Conservation (phyloP, 2,329 filamentous ascomycete species). For the Colletotrichum horii region DNA sequence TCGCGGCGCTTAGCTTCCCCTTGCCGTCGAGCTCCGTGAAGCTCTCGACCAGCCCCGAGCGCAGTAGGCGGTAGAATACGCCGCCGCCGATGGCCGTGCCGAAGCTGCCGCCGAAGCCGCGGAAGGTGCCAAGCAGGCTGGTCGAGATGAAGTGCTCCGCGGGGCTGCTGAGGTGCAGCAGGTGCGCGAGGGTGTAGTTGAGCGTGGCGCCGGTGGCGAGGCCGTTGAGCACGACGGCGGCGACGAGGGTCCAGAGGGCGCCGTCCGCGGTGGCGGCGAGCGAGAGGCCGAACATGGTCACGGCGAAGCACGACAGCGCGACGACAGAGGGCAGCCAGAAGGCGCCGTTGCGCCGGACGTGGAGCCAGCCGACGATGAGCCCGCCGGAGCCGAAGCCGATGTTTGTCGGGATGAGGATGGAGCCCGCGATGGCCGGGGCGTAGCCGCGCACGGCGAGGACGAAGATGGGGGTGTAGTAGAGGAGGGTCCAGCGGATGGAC, state of each 20-base stretch:
- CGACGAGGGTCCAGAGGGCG: slow-evolving; percentile 58
- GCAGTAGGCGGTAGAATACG: slow-evolving; percentile 69
- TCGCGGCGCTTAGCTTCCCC: slow-evolving; percentile 32
- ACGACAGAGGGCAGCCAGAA: slow-evolving; percentile 73
- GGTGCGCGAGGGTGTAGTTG: slow-evolving; percentile 83
- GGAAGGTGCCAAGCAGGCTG: slow-evolving; percentile 78
- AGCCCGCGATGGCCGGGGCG: slow-evolving; percentile 72
- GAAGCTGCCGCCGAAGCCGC: slow-evolving; percentile 82
- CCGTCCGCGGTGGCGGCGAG: slow-evolving; percentile 57
- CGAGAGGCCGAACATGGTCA: slow-evolving; percentile 63
- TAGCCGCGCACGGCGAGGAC: slow-evolving; percentile 77
- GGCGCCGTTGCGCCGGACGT: slow-evolving; percentile 74
- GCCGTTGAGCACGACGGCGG: slow-evolving; percentile 72
- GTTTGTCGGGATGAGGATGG: slow-evolving; percentile 83
- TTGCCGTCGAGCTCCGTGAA: slow-evolving; percentile 56
- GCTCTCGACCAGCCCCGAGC: slow-evolving; percentile 56
- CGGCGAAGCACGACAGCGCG: slow-evolving; percentile 65
- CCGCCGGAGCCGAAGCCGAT: slow-evolving; percentile 78
- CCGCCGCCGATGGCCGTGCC: slow-evolving; percentile 82
- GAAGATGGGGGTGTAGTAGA: slow-evolving; percentile 84
- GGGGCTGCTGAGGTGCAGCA: slow-evolving; percentile 73
- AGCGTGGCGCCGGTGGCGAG: slow-evolving; percentile 73
- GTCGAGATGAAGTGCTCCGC: slow-evolving; percentile 77
- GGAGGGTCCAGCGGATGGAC: slow-evolving; percentile 79
- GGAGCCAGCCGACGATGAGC: slow-evolving; percentile 74